A percentile compares a stretch with the other conserved stretches of the same genome.
Conservation (phyloP, 2,329 filamentous ascomycete species). For the Fusarium mangiferae region DNA sequence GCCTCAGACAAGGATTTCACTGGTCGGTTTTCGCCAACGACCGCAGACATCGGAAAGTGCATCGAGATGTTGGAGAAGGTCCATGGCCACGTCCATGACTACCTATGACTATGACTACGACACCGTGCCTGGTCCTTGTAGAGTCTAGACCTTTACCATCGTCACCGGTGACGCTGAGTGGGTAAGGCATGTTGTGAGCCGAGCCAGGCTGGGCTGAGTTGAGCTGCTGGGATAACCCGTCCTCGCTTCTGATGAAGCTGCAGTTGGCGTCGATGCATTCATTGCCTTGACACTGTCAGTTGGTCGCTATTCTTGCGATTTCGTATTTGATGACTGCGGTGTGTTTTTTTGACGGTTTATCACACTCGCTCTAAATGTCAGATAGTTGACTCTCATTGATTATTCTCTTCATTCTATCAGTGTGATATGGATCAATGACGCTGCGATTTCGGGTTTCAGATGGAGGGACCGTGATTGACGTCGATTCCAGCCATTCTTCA, state of each 20-base stretch:
- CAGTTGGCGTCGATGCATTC: background rate
- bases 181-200: background rate
- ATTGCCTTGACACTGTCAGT: background rate
- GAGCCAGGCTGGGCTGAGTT: background rate
- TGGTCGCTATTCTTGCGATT: background rate
- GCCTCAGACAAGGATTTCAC: conserved; percentile 1
- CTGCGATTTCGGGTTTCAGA: background rate
- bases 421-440: conserved; percentile 23
- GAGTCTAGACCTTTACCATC: conserved; percentile 7
- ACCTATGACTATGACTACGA: background rate
- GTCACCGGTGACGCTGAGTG: conserved; percentile 20
- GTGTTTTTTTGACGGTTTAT: background rate
- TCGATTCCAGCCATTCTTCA: background rate
- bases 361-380: no score
- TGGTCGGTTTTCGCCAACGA: background rate
- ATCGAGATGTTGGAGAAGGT: conserved; percentile 6
- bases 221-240: background rate
- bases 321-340: background rate
- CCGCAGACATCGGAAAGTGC: conserved; percentile 1
- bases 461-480: conserved; percentile 33
- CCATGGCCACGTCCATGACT: background rate
- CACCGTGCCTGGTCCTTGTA: conserved; percentile 8
- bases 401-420: background rate
- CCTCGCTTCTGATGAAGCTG: background rate
- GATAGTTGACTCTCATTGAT: background rate